Conservation (phyloP, 1,139 yeast species). For the Pichia kudriavzevii region DNA sequence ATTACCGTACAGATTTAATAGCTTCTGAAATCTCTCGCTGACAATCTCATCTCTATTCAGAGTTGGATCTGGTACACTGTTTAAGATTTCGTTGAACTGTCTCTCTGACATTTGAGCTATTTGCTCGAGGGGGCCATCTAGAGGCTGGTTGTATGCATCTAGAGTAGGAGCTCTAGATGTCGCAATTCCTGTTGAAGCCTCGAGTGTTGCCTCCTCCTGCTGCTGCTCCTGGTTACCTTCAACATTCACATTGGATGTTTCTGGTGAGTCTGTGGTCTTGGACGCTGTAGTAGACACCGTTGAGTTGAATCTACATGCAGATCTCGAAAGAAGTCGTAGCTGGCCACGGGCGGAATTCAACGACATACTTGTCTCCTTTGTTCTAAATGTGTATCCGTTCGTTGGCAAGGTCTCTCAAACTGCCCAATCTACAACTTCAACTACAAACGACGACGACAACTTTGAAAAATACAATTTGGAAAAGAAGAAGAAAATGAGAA, state of each 20-base stretch:
- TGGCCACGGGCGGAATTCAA: constrained; percentile 6
- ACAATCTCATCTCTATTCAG: constrained; percentile 24
- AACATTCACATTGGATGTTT: background rate
- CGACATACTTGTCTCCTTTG: too few species aligned
- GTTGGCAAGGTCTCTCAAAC: too few species aligned
- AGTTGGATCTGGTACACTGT: constrained; percentile 22
- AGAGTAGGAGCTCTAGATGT: constrained; percentile 3
- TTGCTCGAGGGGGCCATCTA: constrained; percentile 13
- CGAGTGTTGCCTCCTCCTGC: background rate
- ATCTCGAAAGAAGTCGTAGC: constrained; percentile 7
- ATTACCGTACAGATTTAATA: constrained; percentile 22
- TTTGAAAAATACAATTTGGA: too few species aligned
- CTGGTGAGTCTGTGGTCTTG: background rate
- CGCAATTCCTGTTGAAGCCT: background rate
- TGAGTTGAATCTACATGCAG: constrained; percentile 7
- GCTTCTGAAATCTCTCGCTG: constrained; percentile 20
- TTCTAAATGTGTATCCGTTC: too few species aligned
- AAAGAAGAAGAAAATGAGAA: too few species aligned
- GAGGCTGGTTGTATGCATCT: constrained; percentile 12
- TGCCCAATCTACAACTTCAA: too few species aligned
- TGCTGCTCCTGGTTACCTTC: background rate
- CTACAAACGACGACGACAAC: too few species aligned
- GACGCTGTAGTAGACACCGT: too few species aligned
- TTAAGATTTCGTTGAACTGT: constrained; percentile 23
- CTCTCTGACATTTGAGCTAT: constrained; percentile 18